Evolutionary conservation across 176 grass and related monocot species (phyloP).

Genomic region (Zoysia pacifica): DNA sequence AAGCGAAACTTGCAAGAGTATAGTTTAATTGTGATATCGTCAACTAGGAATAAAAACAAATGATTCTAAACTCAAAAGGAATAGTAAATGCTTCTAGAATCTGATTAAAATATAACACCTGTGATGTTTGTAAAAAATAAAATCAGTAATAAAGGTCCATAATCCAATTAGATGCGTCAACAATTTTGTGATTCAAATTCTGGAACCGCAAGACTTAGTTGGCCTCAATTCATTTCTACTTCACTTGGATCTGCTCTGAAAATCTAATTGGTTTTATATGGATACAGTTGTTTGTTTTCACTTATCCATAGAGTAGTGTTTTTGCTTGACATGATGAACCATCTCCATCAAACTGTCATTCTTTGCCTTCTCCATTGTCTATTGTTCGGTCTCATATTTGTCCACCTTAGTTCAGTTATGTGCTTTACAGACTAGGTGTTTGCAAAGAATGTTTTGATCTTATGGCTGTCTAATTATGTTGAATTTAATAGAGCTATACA

Average conservation of each 20-base stretch:
- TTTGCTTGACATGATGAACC: not conserved
- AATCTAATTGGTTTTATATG: not conserved
- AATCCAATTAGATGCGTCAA: not conserved
- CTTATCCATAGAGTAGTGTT: not conserved
- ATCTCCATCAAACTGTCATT: not conserved
- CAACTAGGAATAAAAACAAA: not conserved
- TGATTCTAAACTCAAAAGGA: not conserved
- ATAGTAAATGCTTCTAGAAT: not conserved
- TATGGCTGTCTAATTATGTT: not conserved
- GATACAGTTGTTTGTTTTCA: not conserved
- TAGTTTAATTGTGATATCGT: not conserved
- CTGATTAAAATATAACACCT: constrained; percentile 10
- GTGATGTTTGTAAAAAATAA: not conserved
- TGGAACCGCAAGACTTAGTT: not conserved
- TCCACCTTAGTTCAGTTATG: too few relatives aligned
- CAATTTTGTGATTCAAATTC: not conserved
- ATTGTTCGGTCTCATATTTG: too few relatives aligned
- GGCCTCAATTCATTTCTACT: not conserved
- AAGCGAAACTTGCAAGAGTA: not conserved
- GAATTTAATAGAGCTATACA: too few relatives aligned
- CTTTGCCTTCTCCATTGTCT: not conserved
- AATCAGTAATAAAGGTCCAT: not conserved
- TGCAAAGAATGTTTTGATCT: not conserved
- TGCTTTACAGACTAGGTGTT: too few relatives aligned
- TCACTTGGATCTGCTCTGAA: not conserved